These are phyloP conservation scores for Suillus cothurnatus DNA, from an alignment of 768 basidiomycete genomes.

Conservation along the genomic window DNA sequence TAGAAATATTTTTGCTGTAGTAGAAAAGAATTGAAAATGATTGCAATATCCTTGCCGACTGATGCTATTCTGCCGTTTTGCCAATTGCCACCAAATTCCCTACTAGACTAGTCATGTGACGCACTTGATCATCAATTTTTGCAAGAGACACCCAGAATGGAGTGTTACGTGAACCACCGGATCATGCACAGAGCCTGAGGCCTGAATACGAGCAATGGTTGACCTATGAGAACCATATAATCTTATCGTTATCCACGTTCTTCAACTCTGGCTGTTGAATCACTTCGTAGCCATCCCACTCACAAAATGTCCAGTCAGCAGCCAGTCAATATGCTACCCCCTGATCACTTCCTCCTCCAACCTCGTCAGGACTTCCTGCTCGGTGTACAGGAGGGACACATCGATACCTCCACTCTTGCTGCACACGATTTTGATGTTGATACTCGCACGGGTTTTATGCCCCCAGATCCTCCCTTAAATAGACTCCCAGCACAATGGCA, in stretches of 20 bases:
- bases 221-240: neutral
- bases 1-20: too few species aligned
- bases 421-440: slow-evolving; percentile 94
- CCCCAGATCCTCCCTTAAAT: slow-evolving; percentile 67
- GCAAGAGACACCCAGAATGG: neutral
- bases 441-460: slow-evolving; percentile 89
- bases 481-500: slow-evolving; percentile 67
- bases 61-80: too few species aligned
- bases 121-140: neutral
- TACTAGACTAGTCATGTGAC: neutral
- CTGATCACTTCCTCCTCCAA: slow-evolving; percentile 38
- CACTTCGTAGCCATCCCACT: neutral
- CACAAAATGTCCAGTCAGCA: neutral
- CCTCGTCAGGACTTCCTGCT: slow-evolving; percentile 35
- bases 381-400: slow-evolving; percentile 23
- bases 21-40: too few species aligned
- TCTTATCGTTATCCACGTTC: neutral
- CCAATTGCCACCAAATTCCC: too few species aligned
- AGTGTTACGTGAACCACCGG: neutral
- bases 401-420: slow-evolving; percentile 66
- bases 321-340: slow-evolving; percentile 13
- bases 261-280: neutral
- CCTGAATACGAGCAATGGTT: neutral
- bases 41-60: too few species aligned
- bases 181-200: neutral